phyloP scores from a whole-genome alignment of 306 rosid species.

The Malus orientalis region DNA sequence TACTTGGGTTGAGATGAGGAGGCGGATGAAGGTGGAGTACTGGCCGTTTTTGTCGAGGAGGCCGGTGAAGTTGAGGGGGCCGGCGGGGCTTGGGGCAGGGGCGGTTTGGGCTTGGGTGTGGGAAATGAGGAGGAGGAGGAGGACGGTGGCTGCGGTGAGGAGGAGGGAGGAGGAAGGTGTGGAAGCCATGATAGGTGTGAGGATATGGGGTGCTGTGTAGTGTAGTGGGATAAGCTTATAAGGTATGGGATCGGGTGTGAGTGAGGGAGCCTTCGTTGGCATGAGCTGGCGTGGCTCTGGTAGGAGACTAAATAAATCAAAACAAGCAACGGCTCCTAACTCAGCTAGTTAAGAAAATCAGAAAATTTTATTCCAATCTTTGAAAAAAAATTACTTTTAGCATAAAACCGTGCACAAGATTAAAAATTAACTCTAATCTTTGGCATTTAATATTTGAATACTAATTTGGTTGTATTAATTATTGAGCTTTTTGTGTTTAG shows the following conservation, averaged over 20 bases:
- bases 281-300: conserved; percentile 55
- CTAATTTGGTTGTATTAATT: too few species aligned
- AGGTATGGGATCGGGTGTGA: not conserved
- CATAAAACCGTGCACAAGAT: too few species aligned
- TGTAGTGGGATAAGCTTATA: conserved; percentile 9
- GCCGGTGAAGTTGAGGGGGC: conserved; percentile 49
- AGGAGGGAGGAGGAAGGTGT: conserved; percentile 26
- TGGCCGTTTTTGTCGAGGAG: conserved; percentile 55
- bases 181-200: conserved; percentile 42
- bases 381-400: too few species aligned
- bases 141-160: conserved; percentile 16
- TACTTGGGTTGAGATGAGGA: conserved; percentile 46
- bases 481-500: too few species aligned
- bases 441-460: too few species aligned
- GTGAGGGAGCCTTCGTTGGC: conserved; percentile 30
- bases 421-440: too few species aligned
- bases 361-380: too few species aligned
- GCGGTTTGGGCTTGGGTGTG: conserved; percentile 42
- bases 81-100: conserved; percentile 45
- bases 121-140: conserved; percentile 22
- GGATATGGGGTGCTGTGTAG: not conserved
- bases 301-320: not conserved
- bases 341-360: too few species aligned
- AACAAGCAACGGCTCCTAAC: too few species aligned
- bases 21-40: conserved; percentile 42